A percentile compares a stretch with the other conserved stretches of the same genome.
Evolutionary conservation across 1,139 yeast genomes (phyloP).

Genomic region (Sugiyamaella sp.): DNA sequence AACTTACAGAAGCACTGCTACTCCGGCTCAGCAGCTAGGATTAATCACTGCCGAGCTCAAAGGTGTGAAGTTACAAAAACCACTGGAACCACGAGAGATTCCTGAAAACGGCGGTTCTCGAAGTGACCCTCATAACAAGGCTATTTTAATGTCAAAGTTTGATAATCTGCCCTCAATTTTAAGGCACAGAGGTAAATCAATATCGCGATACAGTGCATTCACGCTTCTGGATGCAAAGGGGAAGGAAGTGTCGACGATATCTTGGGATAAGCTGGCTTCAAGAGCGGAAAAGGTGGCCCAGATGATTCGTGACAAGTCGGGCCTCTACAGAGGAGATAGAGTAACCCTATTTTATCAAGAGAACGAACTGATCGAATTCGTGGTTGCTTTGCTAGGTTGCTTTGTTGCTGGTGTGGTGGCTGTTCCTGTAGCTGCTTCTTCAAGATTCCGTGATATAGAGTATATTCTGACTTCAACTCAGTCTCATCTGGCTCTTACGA

Average conservation of each 20-base stretch:
- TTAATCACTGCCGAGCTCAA: constrained; percentile 18
- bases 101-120: constrained; percentile 39
- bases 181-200: constrained; percentile 67
- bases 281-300: constrained; percentile 88
- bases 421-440: constrained; percentile 81
- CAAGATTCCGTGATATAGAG: constrained; percentile 65
- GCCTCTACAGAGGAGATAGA: constrained; percentile 76
- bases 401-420: constrained; percentile 94
- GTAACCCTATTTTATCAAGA: constrained; percentile 84
- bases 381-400: constrained; percentile 86
- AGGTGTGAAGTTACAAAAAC: constrained; percentile 41
- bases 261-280: constrained; percentile 88
- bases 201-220: constrained; percentile 71
- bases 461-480: constrained; percentile 75
- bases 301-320: constrained; percentile 75
- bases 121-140: constrained; percentile 41
- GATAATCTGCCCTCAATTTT: constrained; percentile 73
- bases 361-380: constrained; percentile 81
- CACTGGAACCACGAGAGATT: constrained; percentile 48
- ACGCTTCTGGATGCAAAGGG: constrained; percentile 75
- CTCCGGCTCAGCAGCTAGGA: constrained; percentile 30
- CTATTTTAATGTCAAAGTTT: constrained; percentile 44
- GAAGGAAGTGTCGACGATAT: constrained; percentile 71
- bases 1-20: constrained; percentile 29
- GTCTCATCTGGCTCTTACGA: constrained; percentile 75